These are phyloP conservation scores for Dendrobium chrysotoxum DNA, from an alignment of 106 monocot genomes.

Conservation along the genomic window DNA sequence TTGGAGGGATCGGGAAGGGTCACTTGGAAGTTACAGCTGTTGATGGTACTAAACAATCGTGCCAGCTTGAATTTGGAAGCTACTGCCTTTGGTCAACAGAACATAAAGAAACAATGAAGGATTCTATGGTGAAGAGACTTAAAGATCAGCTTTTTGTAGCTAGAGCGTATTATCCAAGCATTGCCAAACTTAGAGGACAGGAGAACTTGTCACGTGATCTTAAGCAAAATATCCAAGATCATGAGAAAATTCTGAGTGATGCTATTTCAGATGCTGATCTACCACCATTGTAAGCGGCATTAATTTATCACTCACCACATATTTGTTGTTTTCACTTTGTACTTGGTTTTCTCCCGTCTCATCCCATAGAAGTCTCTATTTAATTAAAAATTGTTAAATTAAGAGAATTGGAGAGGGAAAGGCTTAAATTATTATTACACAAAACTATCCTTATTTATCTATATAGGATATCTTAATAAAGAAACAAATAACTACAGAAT, in stretches of 20 bases:
- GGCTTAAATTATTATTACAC: too few species aligned
- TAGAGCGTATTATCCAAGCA: slow-evolving; percentile 75
- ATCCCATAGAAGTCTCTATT: neutral
- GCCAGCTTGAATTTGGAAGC: slow-evolving; percentile 11
- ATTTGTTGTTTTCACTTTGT: neutral
- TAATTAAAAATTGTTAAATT: neutral
- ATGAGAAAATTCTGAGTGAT: slow-evolving; percentile 67
- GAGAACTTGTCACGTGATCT: slow-evolving; percentile 40
- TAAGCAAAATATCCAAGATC: slow-evolving; percentile 69
- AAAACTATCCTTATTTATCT: too few species aligned
- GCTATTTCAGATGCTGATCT: slow-evolving; percentile 52
- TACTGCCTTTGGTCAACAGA: slow-evolving; percentile 11
- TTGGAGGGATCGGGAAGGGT: slow-evolving; percentile 4
- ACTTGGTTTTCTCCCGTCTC: neutral
- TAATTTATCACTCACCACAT: neutral
- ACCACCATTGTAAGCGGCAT: slow-evolving; percentile 40
- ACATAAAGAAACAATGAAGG: slow-evolving; percentile 6
- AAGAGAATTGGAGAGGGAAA: too few species aligned
- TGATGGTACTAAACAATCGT: neutral
- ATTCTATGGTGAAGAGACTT: slow-evolving; percentile 9
- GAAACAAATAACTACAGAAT: too few species aligned
- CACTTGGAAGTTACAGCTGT: neutral
- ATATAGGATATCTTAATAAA: too few species aligned
- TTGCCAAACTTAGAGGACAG: slow-evolving; percentile 50
- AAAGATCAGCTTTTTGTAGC: slow-evolving; percentile 70